phyloP scores from a whole-genome alignment of 1,284 basidiomycete species.

The Pseudozyma tsukubaensis region DNA sequence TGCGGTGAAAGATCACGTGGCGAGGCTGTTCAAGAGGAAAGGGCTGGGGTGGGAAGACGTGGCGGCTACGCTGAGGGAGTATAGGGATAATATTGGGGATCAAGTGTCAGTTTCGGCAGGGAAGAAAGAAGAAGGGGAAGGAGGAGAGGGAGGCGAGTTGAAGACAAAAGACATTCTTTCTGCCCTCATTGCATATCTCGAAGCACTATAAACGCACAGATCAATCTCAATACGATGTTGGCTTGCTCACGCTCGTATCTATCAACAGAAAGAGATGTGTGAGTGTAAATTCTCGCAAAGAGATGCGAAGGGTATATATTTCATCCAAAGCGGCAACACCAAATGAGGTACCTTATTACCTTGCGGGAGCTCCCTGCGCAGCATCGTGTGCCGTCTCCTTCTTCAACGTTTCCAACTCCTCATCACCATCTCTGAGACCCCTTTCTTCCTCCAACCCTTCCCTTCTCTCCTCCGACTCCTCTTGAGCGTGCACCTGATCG shows the following conservation, averaged over 20 bases:
- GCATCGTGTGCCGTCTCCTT: slow-evolving; percentile 11
- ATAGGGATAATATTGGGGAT: slow-evolving; percentile 56
- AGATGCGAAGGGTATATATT: slow-evolving; percentile 7
- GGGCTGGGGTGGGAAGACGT: slow-evolving; percentile 28
- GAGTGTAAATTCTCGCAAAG: too few species aligned
- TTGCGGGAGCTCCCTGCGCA: too few species aligned
- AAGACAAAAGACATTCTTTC: slow-evolving; percentile 51
- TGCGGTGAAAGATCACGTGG: slow-evolving; percentile 71
- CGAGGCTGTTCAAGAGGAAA: slow-evolving; percentile 34
- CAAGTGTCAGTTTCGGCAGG: slow-evolving; percentile 30
- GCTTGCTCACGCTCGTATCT: too few species aligned
- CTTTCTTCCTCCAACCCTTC: slow-evolving; percentile 24
- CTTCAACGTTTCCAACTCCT: slow-evolving; percentile 33
- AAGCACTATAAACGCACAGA: slow-evolving; percentile 40
- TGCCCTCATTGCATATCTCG: slow-evolving; percentile 57
- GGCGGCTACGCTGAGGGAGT: slow-evolving; percentile 45
- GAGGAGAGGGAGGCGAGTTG: slow-evolving; percentile 1
- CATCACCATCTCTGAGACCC: slow-evolving; percentile 41
- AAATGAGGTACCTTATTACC: too few species aligned
- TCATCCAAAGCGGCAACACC: too few species aligned
- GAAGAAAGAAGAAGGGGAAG: neutral
- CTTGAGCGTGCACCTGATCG: slow-evolving; percentile 36
- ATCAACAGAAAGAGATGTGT: too few species aligned
- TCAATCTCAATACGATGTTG: too few species aligned
- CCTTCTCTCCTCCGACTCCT: slow-evolving; percentile 9